A percentile compares a stretch with the other conserved stretches of the same genome.
These are phyloP conservation scores for Panicum miliaceum DNA, from an alignment of 176 grass and related monocot species.

Conservation along the genomic window DNA sequence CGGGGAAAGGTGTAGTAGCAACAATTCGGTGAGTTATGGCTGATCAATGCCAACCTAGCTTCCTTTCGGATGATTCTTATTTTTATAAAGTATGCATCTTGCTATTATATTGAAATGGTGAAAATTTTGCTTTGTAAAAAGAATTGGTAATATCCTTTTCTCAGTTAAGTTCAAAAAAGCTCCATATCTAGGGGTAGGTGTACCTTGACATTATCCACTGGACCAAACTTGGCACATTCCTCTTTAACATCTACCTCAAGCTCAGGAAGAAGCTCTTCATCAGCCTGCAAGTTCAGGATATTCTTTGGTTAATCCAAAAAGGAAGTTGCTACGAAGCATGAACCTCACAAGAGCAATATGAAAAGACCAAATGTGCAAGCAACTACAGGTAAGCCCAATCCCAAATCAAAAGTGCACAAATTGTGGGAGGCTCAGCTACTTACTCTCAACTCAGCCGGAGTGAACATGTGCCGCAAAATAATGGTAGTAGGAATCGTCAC, in stretches of 20 bases:
- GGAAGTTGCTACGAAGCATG: slow-evolving; percentile 38
- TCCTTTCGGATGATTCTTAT: not conserved
- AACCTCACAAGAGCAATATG: slow-evolving; percentile 7
- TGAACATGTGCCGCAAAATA: slow-evolving; percentile 86
- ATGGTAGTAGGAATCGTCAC: slow-evolving; percentile 70
- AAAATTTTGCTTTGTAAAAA: not conserved
- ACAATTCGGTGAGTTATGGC: slow-evolving; percentile 4
- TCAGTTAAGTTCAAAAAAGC: not conserved
- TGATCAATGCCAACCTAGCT: not conserved
- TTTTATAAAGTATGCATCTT: not conserved
- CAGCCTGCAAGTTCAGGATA: slow-evolving; percentile 51
- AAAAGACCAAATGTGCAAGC: not conserved
- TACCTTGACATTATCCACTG: slow-evolving; percentile 83
- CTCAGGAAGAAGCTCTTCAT: slow-evolving; percentile 87
- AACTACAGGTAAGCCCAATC: not conserved
- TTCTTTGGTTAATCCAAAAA: slow-evolving; percentile 40
- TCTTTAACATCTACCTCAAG: slow-evolving; percentile 88
- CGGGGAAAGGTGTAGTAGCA: slow-evolving; percentile 7
- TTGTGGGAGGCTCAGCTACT: slow-evolving; percentile 29
- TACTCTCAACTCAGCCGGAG: slow-evolving; percentile 88
- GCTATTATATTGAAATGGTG: not conserved
- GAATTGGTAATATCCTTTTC: not conserved
- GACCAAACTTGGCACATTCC: slow-evolving; percentile 80
- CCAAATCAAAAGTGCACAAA: not conserved
- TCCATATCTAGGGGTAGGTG: not conserved